Percentiles rank a stretch among this genome's conserved stretches.
phyloP scores from a whole-genome alignment of 768 basidiomycete genomes.

The Psilocybe subaeruginosa region DNA sequence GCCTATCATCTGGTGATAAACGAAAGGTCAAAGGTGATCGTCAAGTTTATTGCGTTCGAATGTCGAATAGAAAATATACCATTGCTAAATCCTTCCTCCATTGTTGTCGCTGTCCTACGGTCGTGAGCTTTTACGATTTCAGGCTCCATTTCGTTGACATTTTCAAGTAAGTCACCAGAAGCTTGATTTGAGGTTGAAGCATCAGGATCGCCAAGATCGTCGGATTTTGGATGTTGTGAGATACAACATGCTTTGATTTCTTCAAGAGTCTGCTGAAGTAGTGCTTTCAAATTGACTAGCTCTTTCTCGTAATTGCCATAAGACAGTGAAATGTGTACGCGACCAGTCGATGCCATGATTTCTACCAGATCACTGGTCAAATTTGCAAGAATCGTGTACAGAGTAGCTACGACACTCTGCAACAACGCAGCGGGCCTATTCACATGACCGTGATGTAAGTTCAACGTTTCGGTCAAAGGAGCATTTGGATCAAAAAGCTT shows the following conservation, averaged over 20 bases:
- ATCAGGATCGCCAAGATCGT: background rate
- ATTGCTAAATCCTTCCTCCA: too few relatives aligned
- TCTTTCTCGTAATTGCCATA: conserved; percentile 5
- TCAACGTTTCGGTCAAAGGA: background rate
- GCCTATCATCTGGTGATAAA: too few relatives aligned
- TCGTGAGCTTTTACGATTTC: too few relatives aligned
- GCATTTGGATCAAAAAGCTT: background rate
- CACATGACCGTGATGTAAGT: background rate
- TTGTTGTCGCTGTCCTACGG: too few relatives aligned
- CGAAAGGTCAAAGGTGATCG: background rate
- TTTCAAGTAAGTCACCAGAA: background rate
- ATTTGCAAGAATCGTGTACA: background rate
- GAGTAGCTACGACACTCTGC: background rate
- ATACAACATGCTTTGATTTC: conserved; percentile 4
- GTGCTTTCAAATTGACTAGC: conserved; percentile 8
- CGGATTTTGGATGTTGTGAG: background rate
- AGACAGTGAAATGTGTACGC: background rate
- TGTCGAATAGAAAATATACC: too few relatives aligned
- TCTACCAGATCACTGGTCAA: background rate
- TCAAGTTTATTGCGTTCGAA: too few relatives aligned
- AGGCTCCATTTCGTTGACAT: background rate
- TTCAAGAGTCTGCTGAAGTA: conserved; percentile 10
- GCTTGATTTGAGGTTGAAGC: background rate
- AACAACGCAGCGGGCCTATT: background rate
- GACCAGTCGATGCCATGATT: background rate